phyloP scores from a whole-genome alignment of 495 filamentous ascomycete genomes.

The Penicillium parvum region DNA sequence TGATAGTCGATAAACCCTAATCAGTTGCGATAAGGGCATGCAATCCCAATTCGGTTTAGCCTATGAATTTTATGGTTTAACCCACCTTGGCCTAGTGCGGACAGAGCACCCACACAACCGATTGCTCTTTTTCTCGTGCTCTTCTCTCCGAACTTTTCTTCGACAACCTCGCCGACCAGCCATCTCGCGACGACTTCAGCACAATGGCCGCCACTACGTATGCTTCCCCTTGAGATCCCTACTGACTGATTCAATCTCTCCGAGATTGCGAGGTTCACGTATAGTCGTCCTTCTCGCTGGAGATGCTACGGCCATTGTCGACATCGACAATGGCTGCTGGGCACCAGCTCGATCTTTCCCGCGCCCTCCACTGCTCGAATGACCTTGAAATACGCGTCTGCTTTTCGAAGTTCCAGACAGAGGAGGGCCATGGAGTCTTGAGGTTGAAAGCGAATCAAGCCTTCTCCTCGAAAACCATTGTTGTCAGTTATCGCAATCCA shows the following conservation, averaged over 20 bases:
- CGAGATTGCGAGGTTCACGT: constrained; percentile 53
- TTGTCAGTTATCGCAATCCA: constrained; percentile 47
- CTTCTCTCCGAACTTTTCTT: constrained; percentile 28
- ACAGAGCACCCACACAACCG: constrained; percentile 33
- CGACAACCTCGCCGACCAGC: constrained; percentile 41
- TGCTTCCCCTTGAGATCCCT: constrained; percentile 42
- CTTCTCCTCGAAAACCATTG: constrained; percentile 85
- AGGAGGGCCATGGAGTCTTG: constrained; percentile 67
- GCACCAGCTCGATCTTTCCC: constrained; percentile 82
- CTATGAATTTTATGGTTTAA: not conserved
- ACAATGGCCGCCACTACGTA: constrained; percentile 58
- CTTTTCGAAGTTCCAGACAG: constrained; percentile 35
- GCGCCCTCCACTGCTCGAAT: constrained; percentile 42
- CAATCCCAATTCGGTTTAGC: constrained; percentile 1
- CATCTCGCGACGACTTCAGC: constrained; percentile 38
- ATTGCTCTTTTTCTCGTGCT: constrained; percentile 26
- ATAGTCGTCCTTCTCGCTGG: constrained; percentile 82
- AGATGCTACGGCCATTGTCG: constrained; percentile 39
- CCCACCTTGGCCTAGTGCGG: constrained; percentile 11
- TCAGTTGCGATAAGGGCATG: constrained; percentile 25
- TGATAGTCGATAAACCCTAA: constrained; percentile 17
- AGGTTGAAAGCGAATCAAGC: constrained; percentile 57
- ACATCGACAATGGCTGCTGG: constrained; percentile 34
- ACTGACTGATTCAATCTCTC: constrained; percentile 37
- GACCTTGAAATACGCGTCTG: constrained; percentile 25